These are phyloP conservation scores for Arthroderma sp. DNA, from an alignment of 2,329 filamentous ascomycete species.

Conservation along the genomic window DNA sequence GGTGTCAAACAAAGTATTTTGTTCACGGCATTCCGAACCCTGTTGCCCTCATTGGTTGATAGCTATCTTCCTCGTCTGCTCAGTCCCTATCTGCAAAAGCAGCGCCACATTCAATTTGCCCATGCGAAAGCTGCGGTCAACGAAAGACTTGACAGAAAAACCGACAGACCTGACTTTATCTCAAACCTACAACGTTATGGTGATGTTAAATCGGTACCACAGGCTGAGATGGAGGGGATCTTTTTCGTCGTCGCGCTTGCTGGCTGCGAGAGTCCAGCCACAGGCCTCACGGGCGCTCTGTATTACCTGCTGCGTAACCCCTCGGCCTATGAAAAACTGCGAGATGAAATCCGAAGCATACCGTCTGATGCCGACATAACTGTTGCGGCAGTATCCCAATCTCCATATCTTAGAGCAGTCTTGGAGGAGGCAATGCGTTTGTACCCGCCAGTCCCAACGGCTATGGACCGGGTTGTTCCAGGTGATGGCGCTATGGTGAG, in stretches of 20 bases:
- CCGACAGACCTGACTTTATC: conserved; percentile 28
- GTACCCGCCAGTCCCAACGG: conserved; percentile 13
- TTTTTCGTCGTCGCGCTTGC: conserved; percentile 28
- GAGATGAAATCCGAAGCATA: conserved; percentile 7
- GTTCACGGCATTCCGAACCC: conserved; percentile 7
- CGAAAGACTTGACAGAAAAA: conserved; percentile 12
- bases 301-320: conserved; percentile 23
- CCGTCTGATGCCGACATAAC: conserved; percentile 7
- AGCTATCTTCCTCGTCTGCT: background rate
- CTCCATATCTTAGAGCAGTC: conserved; percentile 13
- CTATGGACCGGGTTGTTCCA: conserved; percentile 12
- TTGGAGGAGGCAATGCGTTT: conserved; percentile 14
- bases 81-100: background rate
- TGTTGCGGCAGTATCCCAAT: conserved; percentile 2
- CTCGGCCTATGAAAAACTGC: conserved; percentile 2
- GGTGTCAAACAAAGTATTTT: conserved; percentile 3
- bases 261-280: conserved; percentile 35
- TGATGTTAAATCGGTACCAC: conserved; percentile 16
- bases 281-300: conserved; percentile 25
- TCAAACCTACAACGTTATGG: conserved; percentile 24
- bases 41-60: background rate
- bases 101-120: conserved; percentile 5
- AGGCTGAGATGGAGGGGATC: conserved; percentile 28
- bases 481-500: conserved; percentile 16
- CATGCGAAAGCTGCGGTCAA: conserved; percentile 15